A percentile compares a stretch with the other conserved stretches of the same genome.
Conservation (phyloP, 495 filamentous ascomycete genomes). For the Daldinia caldariorum region DNA sequence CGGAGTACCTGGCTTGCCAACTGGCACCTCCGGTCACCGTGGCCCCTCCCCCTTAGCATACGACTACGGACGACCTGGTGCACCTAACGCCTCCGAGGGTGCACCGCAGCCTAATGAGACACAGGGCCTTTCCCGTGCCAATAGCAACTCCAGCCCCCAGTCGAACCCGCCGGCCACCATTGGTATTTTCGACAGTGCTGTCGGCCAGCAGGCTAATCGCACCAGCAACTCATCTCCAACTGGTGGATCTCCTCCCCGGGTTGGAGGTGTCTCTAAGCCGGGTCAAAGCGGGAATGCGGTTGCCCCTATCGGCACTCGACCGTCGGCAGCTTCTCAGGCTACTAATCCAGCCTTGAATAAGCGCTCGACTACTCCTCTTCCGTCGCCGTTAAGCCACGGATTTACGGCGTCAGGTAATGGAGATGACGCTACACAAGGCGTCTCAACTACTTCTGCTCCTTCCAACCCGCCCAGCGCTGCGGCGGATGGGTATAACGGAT, state of each 20-base stretch:
- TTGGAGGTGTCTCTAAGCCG: constrained; percentile 62
- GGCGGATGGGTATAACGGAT: constrained; percentile 64
- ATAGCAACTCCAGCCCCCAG: constrained; percentile 82
- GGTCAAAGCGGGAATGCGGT: constrained; percentile 67
- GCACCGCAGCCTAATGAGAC: constrained; percentile 58
- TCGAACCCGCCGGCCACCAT: constrained; percentile 74
- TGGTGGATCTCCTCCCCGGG: constrained; percentile 83
- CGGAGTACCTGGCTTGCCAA: constrained; percentile 61
- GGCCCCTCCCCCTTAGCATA: constrained; percentile 65
- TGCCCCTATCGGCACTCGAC: constrained; percentile 93
- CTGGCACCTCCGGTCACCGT: constrained; percentile 61
- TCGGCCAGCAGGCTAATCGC: constrained; percentile 77
- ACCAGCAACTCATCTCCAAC: constrained; percentile 88
- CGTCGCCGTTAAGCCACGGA: constrained; percentile 86
- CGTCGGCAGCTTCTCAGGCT: constrained; percentile 62
- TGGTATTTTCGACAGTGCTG: constrained; percentile 70
- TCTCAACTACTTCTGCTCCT: constrained; percentile 47
- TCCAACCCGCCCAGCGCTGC: constrained; percentile 54
- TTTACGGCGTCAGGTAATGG: constrained; percentile 63
- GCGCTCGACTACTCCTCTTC: constrained; percentile 87
- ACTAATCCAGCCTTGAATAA: constrained; percentile 78
- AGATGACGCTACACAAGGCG: constrained; percentile 45
- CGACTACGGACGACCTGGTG: constrained; percentile 55
- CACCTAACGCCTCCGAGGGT: constrained; percentile 54
- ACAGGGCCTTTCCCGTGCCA: constrained; percentile 78